phyloP scores from a whole-genome alignment of 306 rosid genomes.

The Trichosanthes cucumerina region DNA sequence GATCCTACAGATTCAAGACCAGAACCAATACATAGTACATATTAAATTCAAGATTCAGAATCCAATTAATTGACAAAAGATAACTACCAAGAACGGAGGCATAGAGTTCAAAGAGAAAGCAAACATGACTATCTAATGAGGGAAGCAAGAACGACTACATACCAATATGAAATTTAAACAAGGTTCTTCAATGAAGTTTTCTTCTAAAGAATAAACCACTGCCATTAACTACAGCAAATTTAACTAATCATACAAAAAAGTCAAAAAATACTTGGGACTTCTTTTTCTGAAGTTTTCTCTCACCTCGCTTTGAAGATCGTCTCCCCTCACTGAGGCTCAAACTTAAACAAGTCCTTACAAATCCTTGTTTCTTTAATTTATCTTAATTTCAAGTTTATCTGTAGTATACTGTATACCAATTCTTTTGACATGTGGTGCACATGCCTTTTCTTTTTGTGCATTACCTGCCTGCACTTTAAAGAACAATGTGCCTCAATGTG shows the following conservation, averaged over 20 bases:
- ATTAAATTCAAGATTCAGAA: neutral
- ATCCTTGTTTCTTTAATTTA: neutral
- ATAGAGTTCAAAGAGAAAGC: neutral
- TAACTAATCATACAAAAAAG: neutral
- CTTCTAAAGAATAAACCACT: neutral
- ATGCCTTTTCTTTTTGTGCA: neutral
- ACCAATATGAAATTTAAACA: neutral
- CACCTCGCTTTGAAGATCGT: neutral
- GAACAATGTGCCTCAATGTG: neutral
- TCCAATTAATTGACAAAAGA: neutral
- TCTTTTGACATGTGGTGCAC: neutral
- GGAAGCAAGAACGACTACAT: neutral
- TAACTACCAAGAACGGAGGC: neutral
- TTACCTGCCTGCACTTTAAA: neutral
- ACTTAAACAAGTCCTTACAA: neutral
- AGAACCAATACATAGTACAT: neutral
- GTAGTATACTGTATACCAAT: neutral
- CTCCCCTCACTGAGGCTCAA: neutral
- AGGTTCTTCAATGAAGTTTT: neutral
- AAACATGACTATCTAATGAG: neutral
- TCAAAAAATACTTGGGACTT: neutral
- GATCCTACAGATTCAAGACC: slow-evolving; percentile 41
- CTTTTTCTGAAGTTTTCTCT: neutral
- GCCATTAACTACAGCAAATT: neutral
- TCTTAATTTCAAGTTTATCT: neutral